phyloP scores from a whole-genome alignment of 768 basidiomycete genomes.

The Exidia glandulosa region DNA sequence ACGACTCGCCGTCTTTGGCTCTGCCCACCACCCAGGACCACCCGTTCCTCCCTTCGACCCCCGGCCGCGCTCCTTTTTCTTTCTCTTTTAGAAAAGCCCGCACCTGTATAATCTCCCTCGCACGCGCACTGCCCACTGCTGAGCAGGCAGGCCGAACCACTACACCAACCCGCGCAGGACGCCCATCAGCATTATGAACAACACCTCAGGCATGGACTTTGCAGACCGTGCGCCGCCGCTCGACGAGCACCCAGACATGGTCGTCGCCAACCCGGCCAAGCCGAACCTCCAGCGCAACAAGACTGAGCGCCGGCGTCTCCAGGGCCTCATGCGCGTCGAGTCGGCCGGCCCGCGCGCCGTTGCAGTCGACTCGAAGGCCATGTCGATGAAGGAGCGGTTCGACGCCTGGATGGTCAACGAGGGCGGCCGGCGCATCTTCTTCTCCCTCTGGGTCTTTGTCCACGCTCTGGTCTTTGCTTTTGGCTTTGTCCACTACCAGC shows the following conservation, averaged over 20 bases:
- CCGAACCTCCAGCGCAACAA: constrained; percentile 71
- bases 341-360: constrained; percentile 15
- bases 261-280: constrained; percentile 26
- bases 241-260: constrained; percentile 39
- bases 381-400: constrained; percentile 34
- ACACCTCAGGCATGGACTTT: constrained; percentile 59
- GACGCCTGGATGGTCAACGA: constrained; percentile 92
- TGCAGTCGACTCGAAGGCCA: constrained; percentile 24
- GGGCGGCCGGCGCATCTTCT: constrained; percentile 70
- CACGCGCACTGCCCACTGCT: too few species aligned
- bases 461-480: constrained; percentile 69
- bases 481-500: constrained; percentile 64
- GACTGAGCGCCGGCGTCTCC: constrained; percentile 70
- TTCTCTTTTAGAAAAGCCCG: too few species aligned
- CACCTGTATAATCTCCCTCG: too few species aligned
- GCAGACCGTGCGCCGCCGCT: constrained; percentile 36
- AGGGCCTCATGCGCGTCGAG: constrained; percentile 66
- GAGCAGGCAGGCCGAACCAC: too few species aligned
- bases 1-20: too few species aligned
- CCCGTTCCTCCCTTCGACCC: too few species aligned
- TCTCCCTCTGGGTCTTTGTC: constrained; percentile 68
- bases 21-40: too few species aligned
- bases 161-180: too few species aligned
- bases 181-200: constrained; percentile 7
- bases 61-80: too few species aligned